phyloP scores from a whole-genome alignment of 106 monocot genomes.

The Xerophyta viscosa region DNA sequence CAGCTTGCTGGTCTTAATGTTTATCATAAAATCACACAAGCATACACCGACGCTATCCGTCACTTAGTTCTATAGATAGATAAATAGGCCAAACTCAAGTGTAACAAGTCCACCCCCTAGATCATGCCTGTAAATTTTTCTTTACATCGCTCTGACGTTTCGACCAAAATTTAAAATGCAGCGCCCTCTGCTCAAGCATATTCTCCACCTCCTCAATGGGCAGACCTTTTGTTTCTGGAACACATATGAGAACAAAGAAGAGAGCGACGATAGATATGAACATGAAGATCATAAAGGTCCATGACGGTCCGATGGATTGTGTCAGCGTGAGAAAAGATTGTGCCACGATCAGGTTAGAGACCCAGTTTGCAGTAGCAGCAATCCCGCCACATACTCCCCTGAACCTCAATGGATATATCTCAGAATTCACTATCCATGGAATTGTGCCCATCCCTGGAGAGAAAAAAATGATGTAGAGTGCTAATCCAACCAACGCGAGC shows the following conservation, averaged over 20 bases:
- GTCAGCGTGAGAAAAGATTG: slow-evolving; percentile 74
- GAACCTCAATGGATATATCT: slow-evolving; percentile 77
- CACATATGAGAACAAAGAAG: slow-evolving; percentile 45
- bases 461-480: slow-evolving; percentile 73
- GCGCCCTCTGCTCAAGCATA: slow-evolving; percentile 49
- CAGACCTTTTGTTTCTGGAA: slow-evolving; percentile 89
- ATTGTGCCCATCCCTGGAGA: slow-evolving; percentile 94
- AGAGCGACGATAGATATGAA: slow-evolving; percentile 42
- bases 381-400: slow-evolving; percentile 82
- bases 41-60: too few species aligned
- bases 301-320: slow-evolving; percentile 49
- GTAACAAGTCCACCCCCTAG: too few species aligned
- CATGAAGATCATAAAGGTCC: slow-evolving; percentile 71
- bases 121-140: too few species aligned
- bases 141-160: too few species aligned
- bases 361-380: slow-evolving; percentile 88
- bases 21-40: too few species aligned
- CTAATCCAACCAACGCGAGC: slow-evolving; percentile 69
- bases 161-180: slow-evolving; percentile 31
- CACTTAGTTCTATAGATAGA: too few species aligned
- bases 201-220: slow-evolving; percentile 89
- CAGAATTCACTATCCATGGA: slow-evolving; percentile 95
- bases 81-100: too few species aligned
- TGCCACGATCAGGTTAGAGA: slow-evolving; percentile 73
- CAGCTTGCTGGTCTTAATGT: too few species aligned